phyloP scores from a whole-genome alignment of 2,329 filamentous ascomycete genomes.

The Talaromyces sp. region DNA sequence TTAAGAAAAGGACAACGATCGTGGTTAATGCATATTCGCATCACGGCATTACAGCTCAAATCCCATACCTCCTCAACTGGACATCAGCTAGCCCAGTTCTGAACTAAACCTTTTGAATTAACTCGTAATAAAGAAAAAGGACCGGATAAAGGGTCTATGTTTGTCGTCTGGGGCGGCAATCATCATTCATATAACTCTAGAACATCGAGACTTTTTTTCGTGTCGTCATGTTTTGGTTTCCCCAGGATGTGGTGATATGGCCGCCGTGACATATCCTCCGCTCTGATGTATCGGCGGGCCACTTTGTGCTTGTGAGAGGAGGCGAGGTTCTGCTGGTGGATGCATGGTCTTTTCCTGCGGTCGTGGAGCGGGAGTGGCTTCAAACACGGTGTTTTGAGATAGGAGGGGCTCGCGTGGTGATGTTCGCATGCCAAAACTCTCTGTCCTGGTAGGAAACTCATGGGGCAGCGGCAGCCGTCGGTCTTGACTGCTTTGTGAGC shows the following conservation, averaged over 20 bases:
- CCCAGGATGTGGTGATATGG: slow-evolving; percentile 8
- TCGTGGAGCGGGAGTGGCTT: neutral
- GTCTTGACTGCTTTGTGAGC: slow-evolving; percentile 8
- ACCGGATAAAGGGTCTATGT: neutral
- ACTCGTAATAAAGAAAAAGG: neutral
- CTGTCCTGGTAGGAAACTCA: slow-evolving; percentile 1
- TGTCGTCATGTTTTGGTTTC: slow-evolving; percentile 8
- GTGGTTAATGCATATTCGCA: neutral
- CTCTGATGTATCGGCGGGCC: neutral
- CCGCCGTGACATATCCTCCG: slow-evolving; percentile 6
- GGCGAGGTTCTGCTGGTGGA: slow-evolving; percentile 4
- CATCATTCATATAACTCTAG: neutral
- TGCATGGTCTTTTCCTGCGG: slow-evolving; percentile 4
- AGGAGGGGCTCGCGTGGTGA: slow-evolving; percentile 1
- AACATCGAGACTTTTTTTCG: neutral
- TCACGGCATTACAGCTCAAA: neutral
- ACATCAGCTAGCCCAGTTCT: neutral
- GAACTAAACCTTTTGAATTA: neutral
- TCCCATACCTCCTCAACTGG: neutral
- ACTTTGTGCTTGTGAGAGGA: slow-evolving; percentile 2
- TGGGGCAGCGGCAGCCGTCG: slow-evolving; percentile 8
- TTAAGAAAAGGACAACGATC: neutral
- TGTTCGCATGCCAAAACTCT: neutral
- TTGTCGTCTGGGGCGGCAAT: neutral
- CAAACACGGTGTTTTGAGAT: slow-evolving; percentile 2